Base-by-base conservation (phyloP, 106 monocot genomes). In the Triglochin maritima region DNA sequence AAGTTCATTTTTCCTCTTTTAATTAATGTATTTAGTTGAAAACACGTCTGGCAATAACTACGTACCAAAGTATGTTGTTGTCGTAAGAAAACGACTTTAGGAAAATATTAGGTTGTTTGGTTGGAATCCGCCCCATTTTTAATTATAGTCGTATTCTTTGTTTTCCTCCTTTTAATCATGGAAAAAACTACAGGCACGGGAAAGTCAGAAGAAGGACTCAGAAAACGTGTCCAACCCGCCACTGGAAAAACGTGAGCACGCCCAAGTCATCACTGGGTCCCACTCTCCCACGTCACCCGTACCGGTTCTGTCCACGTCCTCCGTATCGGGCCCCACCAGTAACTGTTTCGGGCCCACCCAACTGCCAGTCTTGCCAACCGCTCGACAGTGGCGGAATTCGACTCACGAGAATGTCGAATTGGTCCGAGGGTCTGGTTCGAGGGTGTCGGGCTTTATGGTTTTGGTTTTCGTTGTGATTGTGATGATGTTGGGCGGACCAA, bases 101-200 rank as follows among this genome's bases (percentile, higher is more conserved):
- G 29, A 29, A 29, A 29, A 29, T 29, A 29, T 29, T 29, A 29
- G 29, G 29, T 29, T 29, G 29, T 29, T 29, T 29, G 29, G 29
- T 29, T 29, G 29, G 29, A 29, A n/a, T n/a, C n/a, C n/a, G n/a
- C n/a, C n/a, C n/a, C n/a, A n/a, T n/a, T n/a, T n/a, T n/a, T n/a
- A n/a, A 29, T 29, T 29, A 29, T 29, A 0, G 29, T 29, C 1
- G 29, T 61, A 77, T 92, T 87, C 53, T 92, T 17, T 17, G 29
- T 44, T 17, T 2, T 61, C 41, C 1, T 7, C 3, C 5, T 42
- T 61, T 61, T 44, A 61, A 42, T 9, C 5, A 42, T 47, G n/a
- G 43, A 15, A 42, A 5, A 49, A 64, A 49, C 64, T 3, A 47
- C 64, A 64, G 48, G 13, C 44, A 47, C 13, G 3, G n/a, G 16